phyloP scores from a whole-genome alignment of 768 basidiomycete genomes.

The Lactifluus subvellereus region DNA sequence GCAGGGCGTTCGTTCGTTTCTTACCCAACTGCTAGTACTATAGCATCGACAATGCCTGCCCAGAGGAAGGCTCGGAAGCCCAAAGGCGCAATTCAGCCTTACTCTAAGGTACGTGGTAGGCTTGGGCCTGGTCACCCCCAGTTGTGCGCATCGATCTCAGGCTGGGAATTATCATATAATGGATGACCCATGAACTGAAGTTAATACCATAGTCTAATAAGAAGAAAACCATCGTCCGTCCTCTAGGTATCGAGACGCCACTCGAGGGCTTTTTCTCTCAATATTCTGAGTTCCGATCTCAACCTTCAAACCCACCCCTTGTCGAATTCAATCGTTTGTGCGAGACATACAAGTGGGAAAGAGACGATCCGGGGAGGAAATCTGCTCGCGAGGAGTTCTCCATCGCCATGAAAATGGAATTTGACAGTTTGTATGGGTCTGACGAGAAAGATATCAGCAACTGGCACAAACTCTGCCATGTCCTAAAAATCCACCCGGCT shows the following conservation, averaged over 20 bases:
- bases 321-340: constrained; percentile 19
- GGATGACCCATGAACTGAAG: not conserved
- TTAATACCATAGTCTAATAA: not conserved
- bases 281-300: constrained; percentile 16
- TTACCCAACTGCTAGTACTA: not conserved
- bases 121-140: not conserved
- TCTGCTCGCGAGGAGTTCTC: not conserved
- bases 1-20: not conserved
- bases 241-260: not conserved
- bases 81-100: not conserved
- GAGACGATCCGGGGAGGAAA: not conserved
- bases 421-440: constrained; percentile 24
- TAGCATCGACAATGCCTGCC: not conserved
- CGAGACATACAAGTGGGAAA: not conserved
- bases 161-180: not conserved
- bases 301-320: constrained; percentile 8
- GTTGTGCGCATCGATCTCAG: not conserved
- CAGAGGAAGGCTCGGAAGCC: not conserved
- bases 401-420: constrained; percentile 19
- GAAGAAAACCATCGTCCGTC: not conserved
- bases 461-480: constrained; percentile 22
- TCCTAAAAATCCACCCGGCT: constrained; percentile 19
- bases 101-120: not conserved
- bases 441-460: constrained; percentile 17
- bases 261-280: constrained; percentile 22